Conservation (phyloP, 306 rosid species). For the Neltuma alba region DNA sequence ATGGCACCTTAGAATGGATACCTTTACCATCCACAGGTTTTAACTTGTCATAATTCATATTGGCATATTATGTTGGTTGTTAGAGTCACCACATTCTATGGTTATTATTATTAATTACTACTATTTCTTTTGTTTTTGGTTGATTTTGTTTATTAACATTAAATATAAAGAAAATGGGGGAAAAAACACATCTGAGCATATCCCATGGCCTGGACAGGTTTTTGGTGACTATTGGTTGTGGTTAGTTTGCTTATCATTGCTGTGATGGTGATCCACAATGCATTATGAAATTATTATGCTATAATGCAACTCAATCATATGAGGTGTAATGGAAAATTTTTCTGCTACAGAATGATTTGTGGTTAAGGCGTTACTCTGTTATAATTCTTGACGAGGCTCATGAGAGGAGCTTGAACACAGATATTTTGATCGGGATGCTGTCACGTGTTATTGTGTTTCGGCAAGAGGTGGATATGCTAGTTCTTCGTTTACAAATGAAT, state of each 20-base stretch:
- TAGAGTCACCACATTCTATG: not conserved
- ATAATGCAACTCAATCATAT: constrained; percentile 17
- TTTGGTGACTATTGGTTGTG: constrained; percentile 1
- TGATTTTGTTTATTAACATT: not conserved
- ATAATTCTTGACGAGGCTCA: constrained; percentile 94
- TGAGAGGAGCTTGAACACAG: constrained; percentile 97
- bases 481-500: constrained; percentile 15
- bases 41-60: constrained; percentile 11
- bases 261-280: not conserved
- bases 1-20: constrained; percentile 26
- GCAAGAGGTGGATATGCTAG: constrained; percentile 55
- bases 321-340: constrained; percentile 30
- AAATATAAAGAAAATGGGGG: too few species aligned
- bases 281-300: constrained; percentile 13
- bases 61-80: constrained; percentile 19
- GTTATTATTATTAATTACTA: not conserved
- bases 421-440: constrained; percentile 92
- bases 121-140: not conserved
- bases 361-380: constrained; percentile 79
- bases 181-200: not conserved
- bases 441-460: constrained; percentile 73
- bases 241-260: not conserved
- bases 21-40: not conserved
- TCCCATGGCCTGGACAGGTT: not conserved
- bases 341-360: constrained; percentile 71